These are phyloP conservation scores for Chlorella sp. DNA, from an alignment of 139 green algal genomes.

Conservation along the genomic window DNA sequence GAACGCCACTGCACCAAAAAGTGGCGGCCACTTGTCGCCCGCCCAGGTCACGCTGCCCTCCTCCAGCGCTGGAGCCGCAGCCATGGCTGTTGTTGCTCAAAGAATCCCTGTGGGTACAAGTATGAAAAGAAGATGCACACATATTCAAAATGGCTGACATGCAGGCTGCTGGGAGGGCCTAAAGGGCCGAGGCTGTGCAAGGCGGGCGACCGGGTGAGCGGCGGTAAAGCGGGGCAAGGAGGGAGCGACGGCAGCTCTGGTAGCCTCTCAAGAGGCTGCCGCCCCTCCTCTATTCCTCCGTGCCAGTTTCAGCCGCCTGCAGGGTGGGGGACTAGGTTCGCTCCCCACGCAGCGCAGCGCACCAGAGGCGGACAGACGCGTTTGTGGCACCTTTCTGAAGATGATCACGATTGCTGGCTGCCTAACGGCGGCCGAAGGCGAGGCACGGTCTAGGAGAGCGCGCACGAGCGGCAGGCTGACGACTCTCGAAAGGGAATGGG, in stretches of 20 bases:
- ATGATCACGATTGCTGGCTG: neutral
- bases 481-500: neutral
- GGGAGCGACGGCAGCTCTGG: neutral
- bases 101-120: neutral
- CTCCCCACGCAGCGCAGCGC: neutral
- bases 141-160: neutral
- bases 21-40: too few relatives aligned
- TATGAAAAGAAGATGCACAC: neutral
- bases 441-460: neutral
- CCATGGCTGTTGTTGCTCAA: neutral
- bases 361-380: neutral
- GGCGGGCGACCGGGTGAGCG: neutral
- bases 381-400: neutral
- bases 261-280: neutral
- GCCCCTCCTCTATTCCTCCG: neutral
- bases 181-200: neutral
- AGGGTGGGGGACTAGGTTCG: neutral
- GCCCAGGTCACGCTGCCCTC: too few relatives aligned
- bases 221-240: neutral
- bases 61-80: neutral
- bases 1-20: too few relatives aligned
- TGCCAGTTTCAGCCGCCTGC: neutral
- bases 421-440: too few relatives aligned
- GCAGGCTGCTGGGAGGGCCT: neutral
- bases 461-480: neutral